Evolutionary conservation across 805 yeast species (phyloP).

Genomic region (Schwanniomyces sp.): DNA sequence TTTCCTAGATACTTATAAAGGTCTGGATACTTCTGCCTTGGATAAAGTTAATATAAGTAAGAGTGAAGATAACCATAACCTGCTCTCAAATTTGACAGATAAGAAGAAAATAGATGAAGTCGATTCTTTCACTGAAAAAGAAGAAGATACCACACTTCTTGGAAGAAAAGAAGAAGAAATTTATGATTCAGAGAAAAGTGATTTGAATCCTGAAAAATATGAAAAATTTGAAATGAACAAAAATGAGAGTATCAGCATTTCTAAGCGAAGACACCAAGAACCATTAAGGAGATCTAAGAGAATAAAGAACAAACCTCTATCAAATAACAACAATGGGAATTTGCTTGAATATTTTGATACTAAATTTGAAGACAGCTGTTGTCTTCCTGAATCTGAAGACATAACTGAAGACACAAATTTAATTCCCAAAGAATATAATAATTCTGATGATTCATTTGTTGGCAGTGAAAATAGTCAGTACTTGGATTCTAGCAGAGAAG

Average conservation of each 20-base stretch:
- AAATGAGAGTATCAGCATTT: no score
- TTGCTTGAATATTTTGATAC: constrained; percentile 22
- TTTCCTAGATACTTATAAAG: constrained; percentile 18
- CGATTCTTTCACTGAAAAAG: neutral
- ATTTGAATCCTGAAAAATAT: neutral
- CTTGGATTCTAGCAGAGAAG: neutral
- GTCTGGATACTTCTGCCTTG: neutral
- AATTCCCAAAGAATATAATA: neutral
- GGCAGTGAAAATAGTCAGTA: neutral
- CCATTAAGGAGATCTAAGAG: constrained; percentile 5
- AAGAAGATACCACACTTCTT: neutral
- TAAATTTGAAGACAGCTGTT: constrained; percentile 9
- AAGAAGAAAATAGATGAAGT: constrained; percentile 1
- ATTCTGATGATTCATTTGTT: neutral
- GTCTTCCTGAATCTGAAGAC: neutral
- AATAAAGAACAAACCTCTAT: neutral
- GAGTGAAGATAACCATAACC: constrained; percentile 2
- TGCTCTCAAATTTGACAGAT: neutral
- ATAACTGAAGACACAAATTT: neutral
- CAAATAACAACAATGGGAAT: constrained; percentile 21
- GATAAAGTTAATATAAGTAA: neutral
- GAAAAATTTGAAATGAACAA: neutral
- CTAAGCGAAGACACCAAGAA: neutral
- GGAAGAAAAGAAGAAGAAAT: constrained; percentile 1
- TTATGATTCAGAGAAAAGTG: neutral